Evolutionary conservation across 2,329 filamentous ascomycete species (phyloP).

Genomic region (Penicillium sp.): DNA sequence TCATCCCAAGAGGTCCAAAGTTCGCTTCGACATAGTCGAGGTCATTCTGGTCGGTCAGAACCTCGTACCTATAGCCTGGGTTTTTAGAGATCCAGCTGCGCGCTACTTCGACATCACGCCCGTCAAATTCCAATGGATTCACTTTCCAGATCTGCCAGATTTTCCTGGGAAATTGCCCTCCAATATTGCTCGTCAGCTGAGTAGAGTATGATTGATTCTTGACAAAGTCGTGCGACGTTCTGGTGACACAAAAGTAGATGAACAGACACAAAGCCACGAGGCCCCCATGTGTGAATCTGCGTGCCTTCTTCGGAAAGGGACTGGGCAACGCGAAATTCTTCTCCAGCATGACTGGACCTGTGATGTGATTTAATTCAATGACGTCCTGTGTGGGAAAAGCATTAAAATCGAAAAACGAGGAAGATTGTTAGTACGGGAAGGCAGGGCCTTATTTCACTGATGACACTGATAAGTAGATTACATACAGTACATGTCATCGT

Average conservation of each 20-base stretch:
- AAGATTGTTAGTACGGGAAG: neutral
- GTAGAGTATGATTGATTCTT: neutral
- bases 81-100: slow-evolving; percentile 67
- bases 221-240: neutral
- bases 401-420: slow-evolving; percentile 51
- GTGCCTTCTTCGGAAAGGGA: slow-evolving; percentile 6
- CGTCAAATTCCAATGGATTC: slow-evolving; percentile 64
- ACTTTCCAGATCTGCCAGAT: slow-evolving; percentile 79
- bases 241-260: slow-evolving; percentile 4
- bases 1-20: slow-evolving; percentile 63
- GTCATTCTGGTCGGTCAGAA: slow-evolving; percentile 67
- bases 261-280: slow-evolving; percentile 3
- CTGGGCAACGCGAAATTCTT: neutral
- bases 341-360: slow-evolving; percentile 5
- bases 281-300: slow-evolving; percentile 6
- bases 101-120: slow-evolving; percentile 59
- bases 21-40: slow-evolving; percentile 66
- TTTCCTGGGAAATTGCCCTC: slow-evolving; percentile 57
- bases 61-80: slow-evolving; percentile 65
- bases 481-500: neutral
- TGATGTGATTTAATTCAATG: neutral
- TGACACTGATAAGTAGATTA: neutral
- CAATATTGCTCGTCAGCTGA: neutral
- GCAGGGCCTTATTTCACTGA: neutral
- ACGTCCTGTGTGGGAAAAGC: slow-evolving; percentile 48